Base-by-base conservation (phyloP, 176 grass and related monocot genomes). In the Triticum urartu region DNA sequence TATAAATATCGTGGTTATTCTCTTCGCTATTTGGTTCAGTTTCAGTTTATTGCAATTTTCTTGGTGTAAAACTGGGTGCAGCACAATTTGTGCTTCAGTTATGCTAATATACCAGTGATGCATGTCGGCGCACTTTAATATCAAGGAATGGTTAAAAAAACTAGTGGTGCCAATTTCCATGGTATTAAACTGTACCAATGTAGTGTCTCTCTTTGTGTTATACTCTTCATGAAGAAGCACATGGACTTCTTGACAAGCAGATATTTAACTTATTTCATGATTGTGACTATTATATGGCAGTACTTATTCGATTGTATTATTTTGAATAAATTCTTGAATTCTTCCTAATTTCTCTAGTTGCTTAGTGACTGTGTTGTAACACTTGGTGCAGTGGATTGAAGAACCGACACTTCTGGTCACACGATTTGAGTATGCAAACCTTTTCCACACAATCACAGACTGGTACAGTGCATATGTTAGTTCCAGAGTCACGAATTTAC, bases 381-480 rank as follows among this genome's bases (percentile, higher is more conserved):
- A 52, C 59, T 79, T 87, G 38, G 74, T 92, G 80, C 94, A 95
- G 95, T 95, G 94, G 94, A 50, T 99, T 89, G 97, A 94, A 76
- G 94, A 96, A 65, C 94, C 97, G 10, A 96, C 97, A 71, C 78
- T 99, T 81, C 48, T 96, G 74, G 92, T 99, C 77, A 99, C 97
- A 70, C 88, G 97, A 45, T 99, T 99, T 85, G 97, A 99, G 72
- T 99, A 99, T 85, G 94, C 97, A 48, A 99, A 96, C 81, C 87
- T 99, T 92, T 99, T 96, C 83, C 97, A 99, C 85, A 99, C 97
- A 85, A 93, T 96, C 77, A 99, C 94, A 14, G 97, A 99, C 83
- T 99, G 97, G 97, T 96, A 99, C 79, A 96, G 90, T 75, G 94
- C 97, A 83, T 99, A 99, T 94, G 92, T 91, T 81, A 99, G 92